These are phyloP conservation scores for Conoideocrella luteorostrata DNA, from an alignment of 2,329 filamentous ascomycete species.

Conservation along the genomic window DNA sequence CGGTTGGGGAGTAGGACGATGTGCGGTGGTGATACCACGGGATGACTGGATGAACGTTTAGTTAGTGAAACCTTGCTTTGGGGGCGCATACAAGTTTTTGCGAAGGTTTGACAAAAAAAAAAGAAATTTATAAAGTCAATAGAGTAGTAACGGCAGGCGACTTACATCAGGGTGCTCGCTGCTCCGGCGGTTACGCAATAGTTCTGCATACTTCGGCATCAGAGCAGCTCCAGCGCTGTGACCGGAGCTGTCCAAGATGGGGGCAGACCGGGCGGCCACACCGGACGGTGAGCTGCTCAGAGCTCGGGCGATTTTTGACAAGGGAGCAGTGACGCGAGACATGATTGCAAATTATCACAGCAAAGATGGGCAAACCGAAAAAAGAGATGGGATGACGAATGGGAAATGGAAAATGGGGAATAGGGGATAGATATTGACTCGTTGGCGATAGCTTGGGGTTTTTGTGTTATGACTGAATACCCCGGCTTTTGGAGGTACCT, in stretches of 20 bases:
- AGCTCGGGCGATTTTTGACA: constrained; percentile 41
- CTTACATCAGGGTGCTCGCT: constrained; percentile 35
- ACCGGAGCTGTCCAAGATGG: constrained; percentile 27
- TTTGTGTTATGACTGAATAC: background rate
- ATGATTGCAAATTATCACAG: constrained; percentile 22
- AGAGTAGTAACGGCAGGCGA: no score
- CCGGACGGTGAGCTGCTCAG: constrained; percentile 36
- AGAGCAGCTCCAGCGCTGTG: constrained; percentile 32
- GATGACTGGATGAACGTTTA: constrained; percentile 20
- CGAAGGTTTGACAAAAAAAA: no score
- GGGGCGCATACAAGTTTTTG: no score
- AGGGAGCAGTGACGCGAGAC: constrained; percentile 44
- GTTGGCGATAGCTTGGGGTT: background rate
- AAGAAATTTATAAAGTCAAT: no score
- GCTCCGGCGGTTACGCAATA: constrained; percentile 30
- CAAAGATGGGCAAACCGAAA: background rate
- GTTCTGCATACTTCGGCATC: constrained; percentile 43
- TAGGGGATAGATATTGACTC: background rate
- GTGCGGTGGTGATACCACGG: constrained; percentile 39
- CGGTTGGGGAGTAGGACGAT: constrained; percentile 40
- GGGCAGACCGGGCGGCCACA: constrained; percentile 21
- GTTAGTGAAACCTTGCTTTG: constrained; percentile 9
- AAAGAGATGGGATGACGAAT: background rate
- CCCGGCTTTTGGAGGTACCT: background rate
- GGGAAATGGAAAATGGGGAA: background rate